These are phyloP conservation scores for Lactarius indigo DNA, from an alignment of 768 basidiomycete genomes.

Conservation along the genomic window DNA sequence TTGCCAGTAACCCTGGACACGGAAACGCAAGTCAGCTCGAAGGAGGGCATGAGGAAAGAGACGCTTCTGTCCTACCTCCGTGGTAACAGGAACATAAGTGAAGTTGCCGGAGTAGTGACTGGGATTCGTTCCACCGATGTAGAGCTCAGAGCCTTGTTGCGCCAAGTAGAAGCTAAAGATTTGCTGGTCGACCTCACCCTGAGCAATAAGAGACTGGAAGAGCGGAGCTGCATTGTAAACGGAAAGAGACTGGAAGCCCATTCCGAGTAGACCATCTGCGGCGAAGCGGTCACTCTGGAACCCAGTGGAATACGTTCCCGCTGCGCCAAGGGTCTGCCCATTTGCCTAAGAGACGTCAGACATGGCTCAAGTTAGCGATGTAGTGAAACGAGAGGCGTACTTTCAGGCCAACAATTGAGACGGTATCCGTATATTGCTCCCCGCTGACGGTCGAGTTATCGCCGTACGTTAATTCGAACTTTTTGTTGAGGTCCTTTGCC, in stretches of 20 bases:
- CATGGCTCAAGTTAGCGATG: background rate
- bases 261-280: conserved; percentile 43
- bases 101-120: background rate
- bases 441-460: conserved; percentile 41
- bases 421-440: conserved; percentile 41
- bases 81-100: conserved; percentile 5
- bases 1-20: conserved; percentile 26
- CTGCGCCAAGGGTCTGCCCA: conserved; percentile 44
- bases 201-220: conserved; percentile 41
- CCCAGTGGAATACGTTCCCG: conserved; percentile 38
- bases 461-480: conserved; percentile 37
- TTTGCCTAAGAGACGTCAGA: conserved; percentile 23
- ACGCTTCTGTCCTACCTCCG: background rate
- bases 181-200: conserved; percentile 33
- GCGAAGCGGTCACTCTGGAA: conserved; percentile 31
- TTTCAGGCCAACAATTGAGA: conserved; percentile 37
- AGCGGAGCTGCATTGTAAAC: conserved; percentile 27
- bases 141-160: conserved; percentile 29
- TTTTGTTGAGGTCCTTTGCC: conserved; percentile 28
- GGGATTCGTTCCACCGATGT: conserved; percentile 9
- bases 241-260: conserved; percentile 34
- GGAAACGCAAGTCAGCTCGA: background rate
- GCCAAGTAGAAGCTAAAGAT: conserved; percentile 50
- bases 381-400: conserved; percentile 18
- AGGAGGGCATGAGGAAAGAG: background rate